Percentiles rank a stretch among this genome's conserved stretches.
These are phyloP conservation scores for Xylaria venustula DNA, from an alignment of 495 filamentous ascomycete genomes.

Conservation along the genomic window DNA sequence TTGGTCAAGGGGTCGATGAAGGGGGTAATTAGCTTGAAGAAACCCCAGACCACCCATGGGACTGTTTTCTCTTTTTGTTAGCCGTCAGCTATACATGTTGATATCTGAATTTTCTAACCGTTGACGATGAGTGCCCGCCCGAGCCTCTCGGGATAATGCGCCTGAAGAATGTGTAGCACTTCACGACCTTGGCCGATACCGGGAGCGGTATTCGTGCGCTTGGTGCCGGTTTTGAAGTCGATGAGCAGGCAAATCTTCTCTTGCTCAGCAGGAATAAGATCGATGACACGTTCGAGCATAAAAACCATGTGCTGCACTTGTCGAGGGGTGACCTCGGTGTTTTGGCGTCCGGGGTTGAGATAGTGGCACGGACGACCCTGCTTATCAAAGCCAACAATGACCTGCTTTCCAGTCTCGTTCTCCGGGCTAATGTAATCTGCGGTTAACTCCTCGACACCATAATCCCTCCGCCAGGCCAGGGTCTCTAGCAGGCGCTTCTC, in stretches of 20 bases:
- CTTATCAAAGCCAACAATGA: constrained; percentile 84
- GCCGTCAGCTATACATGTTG: background rate
- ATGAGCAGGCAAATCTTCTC: constrained; percentile 84
- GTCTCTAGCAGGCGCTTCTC: constrained; percentile 75
- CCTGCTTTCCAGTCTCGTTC: constrained; percentile 94
- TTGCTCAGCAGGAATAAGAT: constrained; percentile 80
- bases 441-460: constrained; percentile 69
- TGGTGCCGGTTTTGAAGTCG: constrained; percentile 73
- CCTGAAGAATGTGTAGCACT: constrained; percentile 83
- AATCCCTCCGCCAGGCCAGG: constrained; percentile 85
- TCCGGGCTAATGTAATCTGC: constrained; percentile 83
- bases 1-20: constrained; percentile 93
- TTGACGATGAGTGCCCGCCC: constrained; percentile 86
- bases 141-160: constrained; percentile 91
- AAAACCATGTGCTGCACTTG: constrained; percentile 93
- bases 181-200: constrained; percentile 72
- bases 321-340: constrained; percentile 84
- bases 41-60: constrained; percentile 81
- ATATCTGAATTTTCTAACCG: constrained; percentile 47
- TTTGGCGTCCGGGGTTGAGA: constrained; percentile 83
- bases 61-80: constrained; percentile 47
- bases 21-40: constrained; percentile 92
- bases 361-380: constrained; percentile 82
- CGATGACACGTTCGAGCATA: constrained; percentile 88
- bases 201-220: constrained; percentile 71